Percentiles rank a stretch among this genome's conserved stretches.
phyloP scores from a whole-genome alignment of 345 rosid species.

The Dipteronia sinensis region DNA sequence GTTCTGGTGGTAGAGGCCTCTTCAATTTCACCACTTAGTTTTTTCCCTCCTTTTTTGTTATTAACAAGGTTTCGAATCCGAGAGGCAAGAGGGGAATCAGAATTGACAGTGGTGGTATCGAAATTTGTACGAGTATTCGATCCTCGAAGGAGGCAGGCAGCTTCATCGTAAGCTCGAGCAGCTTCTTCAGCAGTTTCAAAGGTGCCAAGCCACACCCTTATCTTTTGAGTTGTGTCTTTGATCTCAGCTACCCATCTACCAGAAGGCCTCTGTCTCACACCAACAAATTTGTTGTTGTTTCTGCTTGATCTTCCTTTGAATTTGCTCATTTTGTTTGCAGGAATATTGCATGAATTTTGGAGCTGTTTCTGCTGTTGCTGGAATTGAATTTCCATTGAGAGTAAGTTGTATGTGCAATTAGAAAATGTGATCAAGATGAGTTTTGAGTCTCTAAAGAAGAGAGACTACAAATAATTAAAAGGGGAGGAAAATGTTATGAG shows the following conservation, averaged over 20 bases:
- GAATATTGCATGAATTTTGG: conserved; percentile 5
- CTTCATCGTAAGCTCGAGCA: conserved; percentile 76
- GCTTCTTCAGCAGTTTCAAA: conserved; percentile 78
- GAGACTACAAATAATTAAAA: neutral
- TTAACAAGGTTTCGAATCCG: conserved; percentile 59
- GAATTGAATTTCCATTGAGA: conserved; percentile 54
- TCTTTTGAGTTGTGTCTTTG: conserved; percentile 77
- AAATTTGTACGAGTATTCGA: conserved; percentile 79
- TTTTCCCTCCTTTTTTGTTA: conserved; percentile 38
- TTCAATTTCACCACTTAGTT: conserved; percentile 13
- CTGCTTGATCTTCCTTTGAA: conserved; percentile 39
- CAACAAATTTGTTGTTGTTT: conserved; percentile 52
- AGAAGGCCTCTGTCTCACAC: conserved; percentile 76
- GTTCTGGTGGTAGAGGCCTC: conserved; percentile 20
- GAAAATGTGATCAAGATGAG: neutral
- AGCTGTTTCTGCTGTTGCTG: conserved; percentile 35
- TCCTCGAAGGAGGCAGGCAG: conserved; percentile 81
- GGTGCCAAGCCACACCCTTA: conserved; percentile 84
- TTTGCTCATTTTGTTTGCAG: conserved; percentile 35
- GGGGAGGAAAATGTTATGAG: neutral
- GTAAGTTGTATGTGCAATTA: neutral
- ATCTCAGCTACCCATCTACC: conserved; percentile 90
- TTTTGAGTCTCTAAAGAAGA: neutral
- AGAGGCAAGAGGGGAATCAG: conserved; percentile 67
- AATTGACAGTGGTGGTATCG: conserved; percentile 45